phyloP scores from a whole-genome alignment of 495 filamentous ascomycete genomes.

The Margaritispora aquatica region DNA sequence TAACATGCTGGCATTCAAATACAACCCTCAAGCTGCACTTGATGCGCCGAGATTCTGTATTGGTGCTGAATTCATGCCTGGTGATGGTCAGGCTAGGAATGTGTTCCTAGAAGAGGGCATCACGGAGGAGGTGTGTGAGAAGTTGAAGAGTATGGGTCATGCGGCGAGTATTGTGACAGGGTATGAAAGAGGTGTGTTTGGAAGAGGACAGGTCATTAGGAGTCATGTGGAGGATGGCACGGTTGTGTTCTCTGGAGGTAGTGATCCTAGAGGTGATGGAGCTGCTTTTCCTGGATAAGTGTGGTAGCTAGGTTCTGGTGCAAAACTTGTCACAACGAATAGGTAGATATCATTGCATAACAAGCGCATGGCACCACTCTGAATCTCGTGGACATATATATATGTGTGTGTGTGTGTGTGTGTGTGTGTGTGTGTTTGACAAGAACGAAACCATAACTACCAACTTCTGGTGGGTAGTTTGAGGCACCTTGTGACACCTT shows the following conservation, averaged over 20 bases:
- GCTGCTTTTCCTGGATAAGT: conserved; percentile 57
- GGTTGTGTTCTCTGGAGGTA: conserved; percentile 75
- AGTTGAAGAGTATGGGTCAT: conserved; percentile 67
- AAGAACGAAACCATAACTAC: too few species aligned
- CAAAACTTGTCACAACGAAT: too few species aligned
- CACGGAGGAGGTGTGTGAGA: conserved; percentile 54
- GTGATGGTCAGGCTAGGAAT: conserved; percentile 41
- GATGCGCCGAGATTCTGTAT: conserved; percentile 87
- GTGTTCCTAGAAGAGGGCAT: conserved; percentile 89
- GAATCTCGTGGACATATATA: too few species aligned
- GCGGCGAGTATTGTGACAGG: conserved; percentile 61
- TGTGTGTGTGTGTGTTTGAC: too few species aligned
- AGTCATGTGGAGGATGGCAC: conserved; percentile 62
- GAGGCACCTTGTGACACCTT: too few species aligned
- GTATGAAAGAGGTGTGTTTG: conserved; percentile 68
- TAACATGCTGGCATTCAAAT: conserved; percentile 81
- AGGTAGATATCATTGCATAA: too few species aligned
- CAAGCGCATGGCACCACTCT: too few species aligned
- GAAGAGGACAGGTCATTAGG: conserved; percentile 84
- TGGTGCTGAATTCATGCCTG: conserved; percentile 56
- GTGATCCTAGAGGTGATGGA: conserved; percentile 86
- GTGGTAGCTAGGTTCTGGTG: too few species aligned
- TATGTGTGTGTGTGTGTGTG: too few species aligned
- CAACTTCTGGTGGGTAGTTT: too few species aligned
- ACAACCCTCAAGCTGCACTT: conserved; percentile 80